Evolutionary conservation across 768 basidiomycete species (phyloP).

Genomic region (Goffeauzyma gilvescens): DNA sequence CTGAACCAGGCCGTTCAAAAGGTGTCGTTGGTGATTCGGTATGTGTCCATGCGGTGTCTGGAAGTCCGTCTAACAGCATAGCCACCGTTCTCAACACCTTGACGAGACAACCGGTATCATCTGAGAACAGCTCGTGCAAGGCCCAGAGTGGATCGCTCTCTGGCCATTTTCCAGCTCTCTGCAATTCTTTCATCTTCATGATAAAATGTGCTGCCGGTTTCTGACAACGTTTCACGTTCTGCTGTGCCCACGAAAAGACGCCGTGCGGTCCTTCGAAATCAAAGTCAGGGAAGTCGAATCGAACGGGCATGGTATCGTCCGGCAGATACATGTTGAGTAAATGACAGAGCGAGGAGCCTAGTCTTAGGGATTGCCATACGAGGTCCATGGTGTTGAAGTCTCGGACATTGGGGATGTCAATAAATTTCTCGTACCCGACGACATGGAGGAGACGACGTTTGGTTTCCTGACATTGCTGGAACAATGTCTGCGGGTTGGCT

Average conservation of each 20-base stretch:
- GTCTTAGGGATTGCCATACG: constrained; percentile 81
- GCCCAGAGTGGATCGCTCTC: constrained; percentile 61
- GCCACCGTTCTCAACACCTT: constrained; percentile 45
- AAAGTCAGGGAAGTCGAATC: constrained; percentile 25
- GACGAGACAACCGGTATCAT: constrained; percentile 82
- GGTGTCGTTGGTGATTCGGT: constrained; percentile 8
- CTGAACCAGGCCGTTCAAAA: no score
- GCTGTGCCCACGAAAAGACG: constrained; percentile 24
- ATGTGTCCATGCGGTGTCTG: constrained; percentile 17
- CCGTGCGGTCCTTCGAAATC: constrained; percentile 14
- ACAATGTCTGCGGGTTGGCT: constrained; percentile 23
- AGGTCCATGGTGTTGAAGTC: constrained; percentile 58
- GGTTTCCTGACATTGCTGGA: constrained; percentile 23
- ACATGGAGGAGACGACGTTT: constrained; percentile 22
- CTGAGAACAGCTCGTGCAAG: constrained; percentile 67
- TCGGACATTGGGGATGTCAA: constrained; percentile 10
- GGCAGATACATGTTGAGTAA: constrained; percentile 69
- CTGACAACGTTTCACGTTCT: constrained; percentile 62
- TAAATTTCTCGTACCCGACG: constrained; percentile 22
- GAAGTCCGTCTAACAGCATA: constrained; percentile 29
- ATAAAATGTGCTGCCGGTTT: constrained; percentile 76
- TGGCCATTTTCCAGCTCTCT: constrained; percentile 41
- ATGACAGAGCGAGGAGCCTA: constrained; percentile 84
- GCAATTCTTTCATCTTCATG: constrained; percentile 59
- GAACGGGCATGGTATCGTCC: constrained; percentile 14